Evolutionary conservation across 345 rosid genomes (phyloP).

Genomic region (Lumnitzera littorea): DNA sequence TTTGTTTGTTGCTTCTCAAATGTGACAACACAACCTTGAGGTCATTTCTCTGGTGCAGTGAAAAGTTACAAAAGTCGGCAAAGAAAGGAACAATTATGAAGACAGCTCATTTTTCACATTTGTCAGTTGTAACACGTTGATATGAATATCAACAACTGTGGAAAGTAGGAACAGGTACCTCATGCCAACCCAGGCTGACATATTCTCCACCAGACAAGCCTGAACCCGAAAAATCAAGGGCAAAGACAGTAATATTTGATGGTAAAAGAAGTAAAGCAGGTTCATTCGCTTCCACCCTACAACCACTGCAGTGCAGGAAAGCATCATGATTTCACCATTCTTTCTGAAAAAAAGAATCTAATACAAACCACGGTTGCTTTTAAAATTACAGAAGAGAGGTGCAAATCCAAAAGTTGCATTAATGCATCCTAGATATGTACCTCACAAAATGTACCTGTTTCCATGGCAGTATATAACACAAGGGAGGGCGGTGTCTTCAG

Average conservation of each 20-base stretch:
- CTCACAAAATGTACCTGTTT: slow-evolving; percentile 51
- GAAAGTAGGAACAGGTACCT: slow-evolving; percentile 18
- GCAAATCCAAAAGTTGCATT: background rate
- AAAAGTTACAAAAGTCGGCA: background rate
- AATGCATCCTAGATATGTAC: background rate
- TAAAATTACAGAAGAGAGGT: background rate
- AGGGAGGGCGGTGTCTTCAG: slow-evolving; percentile 71
- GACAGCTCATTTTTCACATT: too few relatives aligned
- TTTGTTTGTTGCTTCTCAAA: slow-evolving; percentile 33
- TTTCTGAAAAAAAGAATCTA: background rate
- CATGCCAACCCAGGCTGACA: slow-evolving; percentile 43
- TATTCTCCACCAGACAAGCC: slow-evolving; percentile 45
- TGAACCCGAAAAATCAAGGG: slow-evolving; percentile 52
- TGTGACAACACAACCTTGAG: slow-evolving; percentile 37
- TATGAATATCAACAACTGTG: background rate
- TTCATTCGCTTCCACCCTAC: slow-evolving; percentile 51
- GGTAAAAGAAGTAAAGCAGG: slow-evolving; percentile 40
- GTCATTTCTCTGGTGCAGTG: slow-evolving; percentile 33
- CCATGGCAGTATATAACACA: slow-evolving; percentile 99
- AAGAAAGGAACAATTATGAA: background rate
- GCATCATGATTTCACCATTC: too few relatives aligned
- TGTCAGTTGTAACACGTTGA: background rate
- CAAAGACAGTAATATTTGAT: slow-evolving; percentile 41
- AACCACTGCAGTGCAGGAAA: slow-evolving; percentile 25
- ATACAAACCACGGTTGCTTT: background rate